Evolutionary conservation across 148 eudicot species (phyloP), one percentile per base, ranked within the genome.

Genomic region (Camellia sinensis): DNA sequence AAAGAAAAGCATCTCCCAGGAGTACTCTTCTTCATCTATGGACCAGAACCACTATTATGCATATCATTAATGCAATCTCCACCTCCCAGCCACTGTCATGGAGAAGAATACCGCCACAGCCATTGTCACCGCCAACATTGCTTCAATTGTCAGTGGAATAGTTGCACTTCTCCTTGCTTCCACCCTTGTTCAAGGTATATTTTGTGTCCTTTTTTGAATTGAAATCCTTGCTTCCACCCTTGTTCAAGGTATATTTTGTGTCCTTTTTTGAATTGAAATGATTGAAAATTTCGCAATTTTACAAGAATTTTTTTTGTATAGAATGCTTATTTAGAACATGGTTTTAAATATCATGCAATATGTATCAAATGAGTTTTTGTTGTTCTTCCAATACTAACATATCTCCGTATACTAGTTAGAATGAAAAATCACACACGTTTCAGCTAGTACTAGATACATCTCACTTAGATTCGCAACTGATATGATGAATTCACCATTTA

Each of bases 1-100:
- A 81, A 84, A 86, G 89, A 65, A 81, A 86, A 79, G 89, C 46
- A 84, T 86, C 80, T 79, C 76, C 74, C 62, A 53, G 13, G 43
- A 43, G 46, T 40, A 48, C 78, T 65, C 78, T 72, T 79, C 69
- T 72, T 82, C 43, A 64, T 61, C 69, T 40, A 45, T 50, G 44
- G 59, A 6, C 29, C 37, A 29, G 37, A 19, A 14, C 56, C 41
- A 13, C 37, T n/a, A 41, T 17, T n/a, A 41, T 17, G 19, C 53
- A 14, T 46, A 62, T 45, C 70, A 76, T 22, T 13, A 56, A 11
- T 29, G 1, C 22, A 54, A 43, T 43, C 41, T 76, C 44, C 8
- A 43, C 18, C 41, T 76, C 44, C 8, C 79, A 21, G 18, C 45
- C 73, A 46, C 52, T 21, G 43, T 44, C 68, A 73, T 80, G 80